Conservation (phyloP, 1,284 basidiomycete species). For the Ustilago trichophora region DNA sequence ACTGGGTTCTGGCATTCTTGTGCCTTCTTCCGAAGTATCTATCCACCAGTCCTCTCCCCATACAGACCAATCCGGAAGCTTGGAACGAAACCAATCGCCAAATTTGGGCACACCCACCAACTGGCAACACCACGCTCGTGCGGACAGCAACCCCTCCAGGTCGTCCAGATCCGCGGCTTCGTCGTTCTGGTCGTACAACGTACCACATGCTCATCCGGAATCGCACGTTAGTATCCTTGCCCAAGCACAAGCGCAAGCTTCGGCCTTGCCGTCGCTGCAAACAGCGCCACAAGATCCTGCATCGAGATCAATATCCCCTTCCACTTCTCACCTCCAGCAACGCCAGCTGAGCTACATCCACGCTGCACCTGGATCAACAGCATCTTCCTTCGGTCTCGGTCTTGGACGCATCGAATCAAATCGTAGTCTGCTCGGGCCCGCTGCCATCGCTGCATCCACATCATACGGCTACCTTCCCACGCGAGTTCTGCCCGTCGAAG, state of each 20-base stretch:
- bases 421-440: neutral
- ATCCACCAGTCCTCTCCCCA: neutral
- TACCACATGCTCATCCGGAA: slow-evolving; percentile 32
- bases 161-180: slow-evolving; percentile 12
- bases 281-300: too few relatives aligned
- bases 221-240: slow-evolving; percentile 39
- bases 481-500: slow-evolving; percentile 78
- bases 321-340: slow-evolving; percentile 1
- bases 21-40: slow-evolving; percentile 20
- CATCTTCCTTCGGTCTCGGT: slow-evolving; percentile 13
- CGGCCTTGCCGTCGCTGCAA: neutral
- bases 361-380: slow-evolving; percentile 22
- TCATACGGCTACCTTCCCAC: slow-evolving; percentile 79
- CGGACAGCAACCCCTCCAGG: slow-evolving; percentile 20
- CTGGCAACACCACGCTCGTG: slow-evolving; percentile 15
- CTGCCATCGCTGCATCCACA: neutral
- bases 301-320: too few relatives aligned
- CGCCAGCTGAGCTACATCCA: slow-evolving; percentile 42
- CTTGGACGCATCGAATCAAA: slow-evolving; percentile 4
- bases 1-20: slow-evolving; percentile 33
- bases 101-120: neutral
- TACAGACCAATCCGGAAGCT: neutral
- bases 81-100: neutral
- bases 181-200: slow-evolving; percentile 36
- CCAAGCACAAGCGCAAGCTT: slow-evolving; percentile 8